phyloP scores from a whole-genome alignment of 1,139 yeast genomes.

The Suhomyces panamericanus region DNA sequence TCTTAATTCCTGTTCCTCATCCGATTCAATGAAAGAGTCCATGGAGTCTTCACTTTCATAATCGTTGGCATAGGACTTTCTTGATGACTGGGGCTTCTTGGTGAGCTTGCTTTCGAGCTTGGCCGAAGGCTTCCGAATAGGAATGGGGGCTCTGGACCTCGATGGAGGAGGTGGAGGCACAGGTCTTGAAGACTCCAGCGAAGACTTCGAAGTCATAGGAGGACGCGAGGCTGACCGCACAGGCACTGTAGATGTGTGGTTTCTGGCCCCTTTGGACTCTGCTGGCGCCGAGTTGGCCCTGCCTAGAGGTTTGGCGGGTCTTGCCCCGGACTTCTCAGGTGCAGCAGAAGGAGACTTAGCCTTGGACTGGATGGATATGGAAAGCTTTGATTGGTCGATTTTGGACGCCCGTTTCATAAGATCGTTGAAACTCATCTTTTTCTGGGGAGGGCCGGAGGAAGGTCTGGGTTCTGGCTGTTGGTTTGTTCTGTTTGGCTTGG shows the following conservation, averaged over 20 bases:
- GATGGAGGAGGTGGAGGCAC: neutral
- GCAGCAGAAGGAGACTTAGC: conserved; percentile 31
- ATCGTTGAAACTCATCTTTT: conserved; percentile 63
- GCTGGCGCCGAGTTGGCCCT: conserved; percentile 10
- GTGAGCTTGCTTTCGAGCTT: conserved; percentile 30
- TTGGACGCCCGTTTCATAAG: conserved; percentile 71
- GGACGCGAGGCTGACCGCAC: neutral
- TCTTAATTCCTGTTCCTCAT: conserved; percentile 47
- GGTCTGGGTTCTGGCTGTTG: conserved; percentile 1
- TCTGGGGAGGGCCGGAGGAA: conserved; percentile 20
- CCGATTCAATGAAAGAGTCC: conserved; percentile 57
- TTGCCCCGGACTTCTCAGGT: conserved; percentile 13
- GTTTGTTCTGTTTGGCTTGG: conserved; percentile 3
- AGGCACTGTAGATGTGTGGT: neutral
- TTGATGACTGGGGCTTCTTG: conserved; percentile 11
- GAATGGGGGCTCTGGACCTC: conserved; percentile 23
- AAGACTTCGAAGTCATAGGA: neutral
- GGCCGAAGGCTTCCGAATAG: conserved; percentile 26
- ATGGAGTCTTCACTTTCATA: conserved; percentile 35
- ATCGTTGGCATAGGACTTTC: neutral
- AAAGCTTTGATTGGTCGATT: conserved; percentile 46
- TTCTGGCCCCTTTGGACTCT: conserved; percentile 3
- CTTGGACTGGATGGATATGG: conserved; percentile 37
- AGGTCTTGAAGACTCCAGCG: neutral
- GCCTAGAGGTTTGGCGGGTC: conserved; percentile 3